Percentiles rank a stretch among this genome's conserved stretches.
phyloP scores from a whole-genome alignment of 768 basidiomycete genomes.

The Nidularia sp. region DNA sequence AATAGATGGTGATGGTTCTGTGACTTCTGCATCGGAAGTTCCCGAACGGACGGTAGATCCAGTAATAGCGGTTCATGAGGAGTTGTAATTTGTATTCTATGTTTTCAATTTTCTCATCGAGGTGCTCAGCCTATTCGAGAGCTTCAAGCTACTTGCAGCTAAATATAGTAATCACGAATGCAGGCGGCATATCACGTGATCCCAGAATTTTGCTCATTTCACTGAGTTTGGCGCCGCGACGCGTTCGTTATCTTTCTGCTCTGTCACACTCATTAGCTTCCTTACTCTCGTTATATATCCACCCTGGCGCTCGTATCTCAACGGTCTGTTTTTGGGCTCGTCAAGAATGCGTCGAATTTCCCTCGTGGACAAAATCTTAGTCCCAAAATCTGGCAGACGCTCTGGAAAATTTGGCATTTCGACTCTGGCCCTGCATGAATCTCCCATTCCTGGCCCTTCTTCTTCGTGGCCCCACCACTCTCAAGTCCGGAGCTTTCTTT shows the following conservation, averaged over 20 bases:
- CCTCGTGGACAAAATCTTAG: neutral
- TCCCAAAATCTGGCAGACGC: neutral
- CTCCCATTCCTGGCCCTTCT: neutral
- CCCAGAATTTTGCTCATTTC: neutral
- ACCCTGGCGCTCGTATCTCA: neutral
- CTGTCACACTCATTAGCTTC: neutral
- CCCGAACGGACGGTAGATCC: no score
- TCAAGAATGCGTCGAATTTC: neutral
- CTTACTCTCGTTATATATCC: neutral
- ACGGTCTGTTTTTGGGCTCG: neutral
- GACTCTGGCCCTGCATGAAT: neutral
- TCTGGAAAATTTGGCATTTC: neutral
- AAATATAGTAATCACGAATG: neutral
- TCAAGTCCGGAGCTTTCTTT: neutral
- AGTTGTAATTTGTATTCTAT: no score
- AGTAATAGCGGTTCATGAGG: no score
- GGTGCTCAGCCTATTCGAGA: no score
- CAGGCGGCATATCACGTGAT: neutral
- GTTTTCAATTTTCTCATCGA: no score
- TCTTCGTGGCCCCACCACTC: neutral
- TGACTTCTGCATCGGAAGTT: no score
- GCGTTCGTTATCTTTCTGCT: neutral
- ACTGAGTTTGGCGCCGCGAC: neutral
- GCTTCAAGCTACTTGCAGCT: no score
- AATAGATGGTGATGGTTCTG: no score